These are phyloP conservation scores for Physcomitrellopsis africana DNA, from an alignment of 225 moss, liverwort and hornwort species.

Conservation along the genomic window DNA sequence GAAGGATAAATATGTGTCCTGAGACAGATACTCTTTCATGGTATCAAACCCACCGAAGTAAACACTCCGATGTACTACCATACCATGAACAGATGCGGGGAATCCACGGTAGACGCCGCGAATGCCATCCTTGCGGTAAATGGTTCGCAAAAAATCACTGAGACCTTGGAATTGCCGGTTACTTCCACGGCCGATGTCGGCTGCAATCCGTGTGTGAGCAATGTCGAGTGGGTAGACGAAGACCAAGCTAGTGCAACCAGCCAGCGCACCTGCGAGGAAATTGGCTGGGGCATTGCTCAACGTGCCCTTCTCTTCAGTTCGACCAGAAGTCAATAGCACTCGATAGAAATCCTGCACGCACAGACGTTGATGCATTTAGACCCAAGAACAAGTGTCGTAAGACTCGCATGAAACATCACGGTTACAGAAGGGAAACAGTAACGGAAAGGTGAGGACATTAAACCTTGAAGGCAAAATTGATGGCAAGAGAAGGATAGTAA, in stretches of 20 bases:
- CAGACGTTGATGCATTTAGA: background rate
- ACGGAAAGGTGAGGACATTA: background rate
- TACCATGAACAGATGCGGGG: slow-evolving; percentile 94
- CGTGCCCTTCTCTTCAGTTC: slow-evolving; percentile 37
- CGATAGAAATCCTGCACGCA: slow-evolving; percentile 88
- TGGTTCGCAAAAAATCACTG: slow-evolving; percentile 66
- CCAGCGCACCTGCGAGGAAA: slow-evolving; percentile 84
- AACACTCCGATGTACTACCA: slow-evolving; percentile 92
- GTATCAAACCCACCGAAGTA: slow-evolving; percentile 99
- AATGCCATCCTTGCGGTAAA: slow-evolving; percentile 82
- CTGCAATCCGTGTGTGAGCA: slow-evolving; percentile 89
- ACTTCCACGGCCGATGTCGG: slow-evolving; percentile 78
- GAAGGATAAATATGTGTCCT: slow-evolving; percentile 66
- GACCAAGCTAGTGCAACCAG: slow-evolving; percentile 84
- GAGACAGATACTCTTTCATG: slow-evolving; percentile 77
- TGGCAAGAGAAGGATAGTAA: slow-evolving; percentile 94
- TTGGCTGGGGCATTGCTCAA: slow-evolving; percentile 79
- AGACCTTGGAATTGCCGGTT: slow-evolving; percentile 91
- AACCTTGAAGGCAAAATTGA: slow-evolving; percentile 98
- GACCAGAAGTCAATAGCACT: slow-evolving; percentile 53
- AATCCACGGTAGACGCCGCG: slow-evolving; percentile 93
- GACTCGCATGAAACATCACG: background rate
- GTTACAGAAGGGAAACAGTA: background rate
- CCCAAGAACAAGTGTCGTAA: background rate
- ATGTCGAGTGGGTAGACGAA: slow-evolving; percentile 97